phyloP scores from a whole-genome alignment of 1,284 basidiomycete genomes.

The Vanrija pseudolonga region DNA sequence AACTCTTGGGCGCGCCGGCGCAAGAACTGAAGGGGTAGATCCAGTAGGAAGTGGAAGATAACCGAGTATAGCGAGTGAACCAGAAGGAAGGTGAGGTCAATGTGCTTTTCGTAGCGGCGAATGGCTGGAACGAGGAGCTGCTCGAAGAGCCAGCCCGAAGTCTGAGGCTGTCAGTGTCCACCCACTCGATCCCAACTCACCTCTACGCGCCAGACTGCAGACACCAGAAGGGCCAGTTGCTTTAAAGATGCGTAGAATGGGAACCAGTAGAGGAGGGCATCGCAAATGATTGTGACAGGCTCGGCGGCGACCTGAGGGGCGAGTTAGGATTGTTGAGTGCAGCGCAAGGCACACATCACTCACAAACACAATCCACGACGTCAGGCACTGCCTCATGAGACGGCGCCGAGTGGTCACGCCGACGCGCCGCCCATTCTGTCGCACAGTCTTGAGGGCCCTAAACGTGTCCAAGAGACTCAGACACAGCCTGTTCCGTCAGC shows the following conservation, averaged over 20 bases:
- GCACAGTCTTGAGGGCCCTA: slow-evolving; percentile 25
- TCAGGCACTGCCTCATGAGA: slow-evolving; percentile 27
- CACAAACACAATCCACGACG: slow-evolving; percentile 37
- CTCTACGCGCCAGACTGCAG: slow-evolving; percentile 22
- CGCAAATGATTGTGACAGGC: slow-evolving; percentile 7
- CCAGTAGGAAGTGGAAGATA: slow-evolving; percentile 13
- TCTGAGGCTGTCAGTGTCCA: slow-evolving; percentile 11
- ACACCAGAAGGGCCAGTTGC: slow-evolving; percentile 13
- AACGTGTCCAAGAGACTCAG: slow-evolving; percentile 33
- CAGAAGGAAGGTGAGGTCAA: slow-evolving; percentile 36
- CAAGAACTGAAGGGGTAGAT: slow-evolving; percentile 3
- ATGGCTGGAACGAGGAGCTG: slow-evolving; percentile 21
- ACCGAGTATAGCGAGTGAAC: slow-evolving; percentile 20
- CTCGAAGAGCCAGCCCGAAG: slow-evolving; percentile 23
- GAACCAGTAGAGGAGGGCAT: slow-evolving; percentile 30
- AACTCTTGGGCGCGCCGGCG: background rate
- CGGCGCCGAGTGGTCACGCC: slow-evolving; percentile 27
- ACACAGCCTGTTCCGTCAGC: slow-evolving; percentile 22
- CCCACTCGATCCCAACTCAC: slow-evolving; percentile 13
- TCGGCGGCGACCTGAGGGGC: slow-evolving; percentile 19
- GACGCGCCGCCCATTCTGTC: slow-evolving; percentile 32
- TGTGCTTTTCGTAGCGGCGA: slow-evolving; percentile 30
- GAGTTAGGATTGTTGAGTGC: background rate
- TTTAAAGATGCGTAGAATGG: slow-evolving; percentile 36
- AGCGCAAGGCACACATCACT: background rate